Base-by-base conservation (phyloP, 1,284 basidiomycete species). In the Malassezia sympodialis region DNA sequence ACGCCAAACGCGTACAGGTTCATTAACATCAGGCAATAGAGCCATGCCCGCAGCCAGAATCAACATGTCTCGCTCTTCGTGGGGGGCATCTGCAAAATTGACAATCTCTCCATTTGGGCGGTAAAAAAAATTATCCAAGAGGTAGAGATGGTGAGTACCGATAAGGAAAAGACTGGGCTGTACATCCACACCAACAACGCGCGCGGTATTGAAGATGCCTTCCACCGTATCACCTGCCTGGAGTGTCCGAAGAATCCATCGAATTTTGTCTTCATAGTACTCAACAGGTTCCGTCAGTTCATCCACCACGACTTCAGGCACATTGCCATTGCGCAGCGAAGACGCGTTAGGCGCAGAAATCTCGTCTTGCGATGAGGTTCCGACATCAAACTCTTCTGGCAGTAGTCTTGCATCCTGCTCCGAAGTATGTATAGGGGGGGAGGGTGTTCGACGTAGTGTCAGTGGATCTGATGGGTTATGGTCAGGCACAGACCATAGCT, bases 111-210 rank as follows among this genome's bases (percentile, higher is more conserved):
- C 90, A 41, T 84, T 82, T 8, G 85, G 82, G 49, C 84, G 85
- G 73, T 93, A 87, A 14, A 93, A 85, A n/a, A 94, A 79, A 6
- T 90, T 90, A 67, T 96, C 90, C 14, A 96, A 78, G 78, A 96
- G 85, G 67, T 96, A 96, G 7, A 96, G 76, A 67, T 90, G 87
- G 4, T 82, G 84, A 49, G 81, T 80, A 15, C 90, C 90, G 24
- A 90, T 80, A 46, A 96, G 90, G 23, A 94, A 79, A 8, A 96
- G 79, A 2, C 90, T 88, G 53, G 89, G 88, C 85, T 67, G 47
- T n/a, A 65, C 60, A 39, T 59, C 66, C 43, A 68, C 66, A 32
- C 67, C 66, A 3, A 70, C 60, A 8, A 70, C 70, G 14, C 70
- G 56, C 12, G 68, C 61, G 8, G 63, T 65, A 56, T 66, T 74